Base-by-base conservation (phyloP, 768 basidiomycete genomes). In the Naganishia vishniacii region DNA sequence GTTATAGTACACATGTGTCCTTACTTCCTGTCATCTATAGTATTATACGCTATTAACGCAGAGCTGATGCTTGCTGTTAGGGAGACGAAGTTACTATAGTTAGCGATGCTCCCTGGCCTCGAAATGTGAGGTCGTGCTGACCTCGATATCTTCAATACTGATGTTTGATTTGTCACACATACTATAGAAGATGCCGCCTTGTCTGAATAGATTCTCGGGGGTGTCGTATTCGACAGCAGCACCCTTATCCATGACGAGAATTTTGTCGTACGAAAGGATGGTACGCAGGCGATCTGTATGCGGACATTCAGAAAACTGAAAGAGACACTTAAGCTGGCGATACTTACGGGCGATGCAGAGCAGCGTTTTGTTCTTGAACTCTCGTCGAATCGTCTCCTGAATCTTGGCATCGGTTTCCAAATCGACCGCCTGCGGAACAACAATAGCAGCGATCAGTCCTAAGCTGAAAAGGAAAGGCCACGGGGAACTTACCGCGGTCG, bases 351-450 rank as follows among this genome's bases (percentile, higher is more conserved):
- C 88, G 66, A 93, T 92, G 76, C 88, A 91, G 16, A 93, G 77
- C 61, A 93, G 83, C 0, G 92, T 94, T 67, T 86, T 85, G 74
- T 91, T 86, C 46, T 82, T 79, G 80, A 94, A 97, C 79, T 94
- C 89, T 51, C 81, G 80, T 0, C 88, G 82, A 67, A 97, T 94
- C 5, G 92, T 94, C 67, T 88, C 83, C 73, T 95, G 92, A 65
- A 98, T 91, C 74, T 88, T 89, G 64, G 85, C 80, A 78, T 95
- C 92, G 0, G 90, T 93, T 77, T 89, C 89, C 71, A 91, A 87
- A 72, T 80, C 77, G 53, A 78, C 75, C 15, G 68, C 69, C 23
- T 32, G 34, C 9, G 8, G 7, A 83, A 65, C 23, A 29, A 59
- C 11, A 18, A 65, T 48, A 47, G 47, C 18, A 34, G 32, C 42